Base-by-base conservation (phyloP, 2,329 filamentous ascomycete genomes). In the Phaeosphaeriaceae sp. region DNA sequence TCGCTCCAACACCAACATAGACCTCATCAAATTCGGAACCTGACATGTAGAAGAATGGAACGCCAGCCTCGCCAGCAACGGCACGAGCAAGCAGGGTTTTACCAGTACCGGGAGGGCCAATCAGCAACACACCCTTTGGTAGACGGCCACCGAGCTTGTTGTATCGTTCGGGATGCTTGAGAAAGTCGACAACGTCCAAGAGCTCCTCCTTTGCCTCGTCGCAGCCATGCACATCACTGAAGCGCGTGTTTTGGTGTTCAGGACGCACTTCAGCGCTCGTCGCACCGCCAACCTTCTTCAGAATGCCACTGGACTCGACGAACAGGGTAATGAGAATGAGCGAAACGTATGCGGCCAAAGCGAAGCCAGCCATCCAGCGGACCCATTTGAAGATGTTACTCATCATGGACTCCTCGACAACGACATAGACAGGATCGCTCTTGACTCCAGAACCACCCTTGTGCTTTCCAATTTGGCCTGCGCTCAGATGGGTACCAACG, bases 41-140 rank as follows among this genome's bases (percentile, higher is more conserved):
- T 73, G 95, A 99, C 94, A 99, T 98, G 85, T 97, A 99, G 85
- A 98, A 99, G 85, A 99, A 99, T 1, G 95, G 95, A 19, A 99
- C 95, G 55, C 94, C 95, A 53, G 95, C 93, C 81, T 99, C 95
- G 52, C 95, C 95, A 48, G 95, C 95, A 60, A 99, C 95, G 54
- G 95, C 96, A 71, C 95, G 90, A 62, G 95, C 95, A 60, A 99
- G 86, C 42, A 99, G 86, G 13, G 95, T 99, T 82, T 99, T 99
- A 81, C 95, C 95, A 60, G 95, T 99, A 81, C 95, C 95, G 52
- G 95, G 95, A 73, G 95, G 95, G 0, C 95, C 95, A 72, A 97
- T 92, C 22, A 99, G 86, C 51, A 99, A 85, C 58, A 99, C 92
- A 83, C 95, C 95, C 80, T 98, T 99, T 54, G 95, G 95, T 53